Conservation (phyloP, 176 grass and related monocot genomes). For the Avena sativa region DNA sequence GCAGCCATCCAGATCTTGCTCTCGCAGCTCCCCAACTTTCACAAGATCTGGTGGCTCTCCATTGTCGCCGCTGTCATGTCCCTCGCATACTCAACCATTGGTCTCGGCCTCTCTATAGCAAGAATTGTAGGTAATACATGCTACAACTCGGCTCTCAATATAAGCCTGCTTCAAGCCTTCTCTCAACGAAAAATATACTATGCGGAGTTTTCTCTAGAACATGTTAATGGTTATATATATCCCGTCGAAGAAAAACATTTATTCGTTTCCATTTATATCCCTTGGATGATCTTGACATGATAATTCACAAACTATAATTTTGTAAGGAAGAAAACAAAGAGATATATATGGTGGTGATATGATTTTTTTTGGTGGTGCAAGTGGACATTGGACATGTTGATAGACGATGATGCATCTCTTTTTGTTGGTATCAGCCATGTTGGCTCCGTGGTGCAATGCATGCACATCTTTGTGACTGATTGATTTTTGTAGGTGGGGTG, state of each 20-base stretch:
- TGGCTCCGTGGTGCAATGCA: constrained; percentile 24
- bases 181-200: background rate
- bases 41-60: constrained; percentile 93
- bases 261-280: background rate
- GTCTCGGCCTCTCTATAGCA: constrained; percentile 84
- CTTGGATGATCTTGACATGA: background rate
- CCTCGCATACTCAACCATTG: constrained; percentile 73
- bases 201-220: background rate
- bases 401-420: background rate
- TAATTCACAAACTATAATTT: constrained; percentile 8
- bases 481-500: constrained; percentile 54
- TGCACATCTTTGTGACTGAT: constrained; percentile 20
- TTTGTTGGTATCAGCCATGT: constrained; percentile 36
- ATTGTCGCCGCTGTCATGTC: constrained; percentile 92
- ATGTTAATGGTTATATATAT: background rate
- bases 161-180: background rate
- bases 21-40: constrained; percentile 90
- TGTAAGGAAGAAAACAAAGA: constrained; percentile 16
- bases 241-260: background rate
- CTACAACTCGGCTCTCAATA: background rate
- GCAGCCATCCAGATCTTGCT: constrained; percentile 71
- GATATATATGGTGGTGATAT: background rate
- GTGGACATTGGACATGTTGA: constrained; percentile 36
- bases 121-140: constrained; percentile 72
- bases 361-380: constrained; percentile 25